Percentiles rank a stretch among this genome's conserved stretches.
Conservation (phyloP, 148 eudicot genomes). For the Nepenthes gracilis region DNA sequence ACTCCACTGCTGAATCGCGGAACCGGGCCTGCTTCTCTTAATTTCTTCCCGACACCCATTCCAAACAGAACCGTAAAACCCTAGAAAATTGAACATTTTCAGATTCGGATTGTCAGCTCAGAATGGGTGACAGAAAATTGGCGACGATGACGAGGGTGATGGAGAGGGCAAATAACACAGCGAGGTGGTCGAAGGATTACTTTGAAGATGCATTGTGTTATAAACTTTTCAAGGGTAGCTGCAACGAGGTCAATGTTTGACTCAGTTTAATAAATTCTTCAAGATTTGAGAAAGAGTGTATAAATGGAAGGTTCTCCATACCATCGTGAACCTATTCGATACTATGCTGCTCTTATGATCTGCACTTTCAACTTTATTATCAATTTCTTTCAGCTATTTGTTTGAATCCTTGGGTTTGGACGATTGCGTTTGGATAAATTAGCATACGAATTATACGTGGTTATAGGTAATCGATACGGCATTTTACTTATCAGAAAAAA, state of each 20-base stretch:
- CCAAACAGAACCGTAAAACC: too few species aligned
- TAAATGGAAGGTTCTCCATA: conserved; percentile 89
- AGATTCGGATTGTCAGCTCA: too few species aligned
- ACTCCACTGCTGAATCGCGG: too few species aligned
- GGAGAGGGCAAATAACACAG: conserved; percentile 42
- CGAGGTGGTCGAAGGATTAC: conserved; percentile 61
- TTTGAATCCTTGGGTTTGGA: too few species aligned
- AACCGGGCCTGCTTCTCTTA: too few species aligned
- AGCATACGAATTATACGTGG: too few species aligned
- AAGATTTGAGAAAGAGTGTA: conserved; percentile 44
- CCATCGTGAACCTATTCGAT: conserved; percentile 66
- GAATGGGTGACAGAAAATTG: background rate
- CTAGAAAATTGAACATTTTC: too few species aligned
- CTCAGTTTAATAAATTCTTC: conserved; percentile 55
- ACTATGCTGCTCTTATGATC: conserved; percentile 79
- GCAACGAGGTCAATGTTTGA: conserved; percentile 56
- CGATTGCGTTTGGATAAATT: too few species aligned
- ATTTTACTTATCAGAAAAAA: too few species aligned
- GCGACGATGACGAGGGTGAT: conserved; percentile 20
- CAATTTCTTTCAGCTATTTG: background rate
- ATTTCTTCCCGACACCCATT: too few species aligned
- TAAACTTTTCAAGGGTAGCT: conserved; percentile 54
- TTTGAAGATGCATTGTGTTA: conserved; percentile 67
- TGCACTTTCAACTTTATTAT: background rate
- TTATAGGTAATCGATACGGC: too few species aligned